A percentile compares a stretch with the other conserved stretches of the same genome.
Conservation (phyloP, 1,139 yeast species). For the Geotrichum cucujoidarum region DNA sequence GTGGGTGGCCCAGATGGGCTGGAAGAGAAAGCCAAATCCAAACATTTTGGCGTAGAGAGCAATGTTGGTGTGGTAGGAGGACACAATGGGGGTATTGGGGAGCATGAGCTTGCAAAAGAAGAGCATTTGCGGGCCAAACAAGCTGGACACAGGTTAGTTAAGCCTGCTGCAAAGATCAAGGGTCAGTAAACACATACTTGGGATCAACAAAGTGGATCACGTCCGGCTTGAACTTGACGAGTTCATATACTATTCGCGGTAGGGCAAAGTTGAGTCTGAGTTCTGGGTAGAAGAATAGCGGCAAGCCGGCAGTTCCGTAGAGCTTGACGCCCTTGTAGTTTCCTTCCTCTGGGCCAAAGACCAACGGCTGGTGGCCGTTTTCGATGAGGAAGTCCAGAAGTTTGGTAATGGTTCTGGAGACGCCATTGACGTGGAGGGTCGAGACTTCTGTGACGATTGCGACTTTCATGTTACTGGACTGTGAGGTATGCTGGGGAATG, state of each 20-base stretch:
- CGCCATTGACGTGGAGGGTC: slow-evolving; percentile 24
- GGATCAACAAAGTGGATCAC: slow-evolving; percentile 25
- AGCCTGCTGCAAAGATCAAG: neutral
- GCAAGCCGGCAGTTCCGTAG: slow-evolving; percentile 23
- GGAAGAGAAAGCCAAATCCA: slow-evolving; percentile 23
- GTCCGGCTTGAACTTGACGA: slow-evolving; percentile 22
- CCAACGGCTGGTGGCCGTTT: slow-evolving; percentile 21
- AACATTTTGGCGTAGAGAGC: slow-evolving; percentile 24
- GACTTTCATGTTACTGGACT: slow-evolving; percentile 22
- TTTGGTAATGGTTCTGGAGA: slow-evolving; percentile 22
- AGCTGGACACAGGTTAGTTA: slow-evolving; percentile 3
- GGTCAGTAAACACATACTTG: slow-evolving; percentile 13
- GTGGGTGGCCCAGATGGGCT: slow-evolving; percentile 24
- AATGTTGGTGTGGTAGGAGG: slow-evolving; percentile 25
- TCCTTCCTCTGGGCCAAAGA: slow-evolving; percentile 23
- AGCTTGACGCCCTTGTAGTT: slow-evolving; percentile 19
- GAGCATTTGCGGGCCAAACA: slow-evolving; percentile 25
- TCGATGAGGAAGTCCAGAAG: slow-evolving; percentile 22
- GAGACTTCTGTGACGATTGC: slow-evolving; percentile 25
- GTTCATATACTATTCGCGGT: slow-evolving; percentile 15
- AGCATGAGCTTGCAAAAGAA: slow-evolving; percentile 21
- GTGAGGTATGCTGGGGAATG: too few species aligned
- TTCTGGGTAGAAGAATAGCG: slow-evolving; percentile 25
- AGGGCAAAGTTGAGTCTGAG: slow-evolving; percentile 23
- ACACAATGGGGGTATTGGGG: slow-evolving; percentile 23